phyloP scores from a whole-genome alignment of 2,329 filamentous ascomycete species.

The Trichocomaceae sp. region DNA sequence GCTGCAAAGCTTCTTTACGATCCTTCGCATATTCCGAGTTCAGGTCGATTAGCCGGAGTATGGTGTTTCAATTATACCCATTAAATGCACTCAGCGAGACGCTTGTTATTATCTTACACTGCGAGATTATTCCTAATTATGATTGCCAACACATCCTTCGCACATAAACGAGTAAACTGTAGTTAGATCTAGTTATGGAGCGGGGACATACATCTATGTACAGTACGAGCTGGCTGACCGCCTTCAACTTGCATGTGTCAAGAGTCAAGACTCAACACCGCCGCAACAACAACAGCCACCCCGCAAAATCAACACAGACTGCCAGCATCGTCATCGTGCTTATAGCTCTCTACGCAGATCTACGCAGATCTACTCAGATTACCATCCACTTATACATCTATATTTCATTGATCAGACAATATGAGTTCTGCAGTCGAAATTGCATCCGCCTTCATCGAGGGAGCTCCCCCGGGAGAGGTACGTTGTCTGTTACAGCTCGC shows the following conservation, averaged over 20 bases:
- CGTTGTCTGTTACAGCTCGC: not conserved
- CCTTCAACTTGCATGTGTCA: not conserved
- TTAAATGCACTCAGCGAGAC: not conserved
- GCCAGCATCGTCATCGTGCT: not conserved
- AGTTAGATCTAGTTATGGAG: too few relatives aligned
- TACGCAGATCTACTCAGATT: not conserved
- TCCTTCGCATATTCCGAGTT: not conserved
- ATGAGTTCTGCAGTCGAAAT: constrained; percentile 51
- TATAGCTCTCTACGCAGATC: too few relatives aligned
- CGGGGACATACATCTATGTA: too few relatives aligned
- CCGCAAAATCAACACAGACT: constrained; percentile 5
- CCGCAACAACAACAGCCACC: not conserved
- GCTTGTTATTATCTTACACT: not conserved
- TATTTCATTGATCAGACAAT: not conserved
- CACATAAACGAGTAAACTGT: too few relatives aligned
- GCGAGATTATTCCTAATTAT: not conserved
- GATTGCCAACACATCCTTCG: not conserved
- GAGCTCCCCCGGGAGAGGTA: constrained; percentile 95
- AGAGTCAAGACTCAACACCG: constrained; percentile 1
- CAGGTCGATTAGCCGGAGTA: not conserved
- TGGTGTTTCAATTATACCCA: not conserved
- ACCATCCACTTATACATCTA: not conserved
- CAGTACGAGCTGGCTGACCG: not conserved
- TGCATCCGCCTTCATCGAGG: constrained; percentile 81
- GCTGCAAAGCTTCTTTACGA: not conserved